Conservation (phyloP, 495 filamentous ascomycete genomes). For the Talaromyces nanjingensis region DNA sequence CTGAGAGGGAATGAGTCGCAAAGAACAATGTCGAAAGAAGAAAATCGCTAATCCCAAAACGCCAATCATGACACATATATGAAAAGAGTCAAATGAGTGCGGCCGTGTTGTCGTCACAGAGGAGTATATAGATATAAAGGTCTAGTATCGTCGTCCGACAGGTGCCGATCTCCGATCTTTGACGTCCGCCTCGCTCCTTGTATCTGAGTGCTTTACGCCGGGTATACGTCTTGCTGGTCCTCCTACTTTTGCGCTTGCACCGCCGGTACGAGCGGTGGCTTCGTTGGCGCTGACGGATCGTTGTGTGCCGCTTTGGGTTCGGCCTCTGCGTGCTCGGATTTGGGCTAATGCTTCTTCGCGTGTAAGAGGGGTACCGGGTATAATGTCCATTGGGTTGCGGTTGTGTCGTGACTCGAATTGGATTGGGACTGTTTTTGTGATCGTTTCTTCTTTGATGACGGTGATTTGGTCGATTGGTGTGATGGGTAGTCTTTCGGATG, state of each 20-base stretch:
- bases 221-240: conserved; percentile 28
- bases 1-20: not conserved
- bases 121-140: not conserved
- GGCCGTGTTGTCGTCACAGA: not conserved
- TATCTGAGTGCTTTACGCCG: conserved; percentile 24
- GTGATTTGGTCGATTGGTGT: conserved; percentile 9
- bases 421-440: conserved; percentile 29
- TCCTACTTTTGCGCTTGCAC: conserved; percentile 10
- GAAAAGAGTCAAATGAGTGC: not conserved
- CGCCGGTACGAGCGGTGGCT: conserved; percentile 20
- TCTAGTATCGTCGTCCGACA: conserved; percentile 22
- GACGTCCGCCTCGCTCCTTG: conserved; percentile 22
- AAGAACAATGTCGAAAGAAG: not conserved
- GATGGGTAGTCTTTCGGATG: conserved; percentile 13
- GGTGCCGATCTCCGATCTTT: conserved; percentile 34
- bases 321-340: conserved; percentile 40
- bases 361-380: conserved; percentile 38
- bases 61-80: not conserved
- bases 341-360: conserved; percentile 46
- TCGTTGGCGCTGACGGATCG: conserved; percentile 37
- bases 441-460: conserved; percentile 12
- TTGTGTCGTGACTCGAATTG: conserved; percentile 13
- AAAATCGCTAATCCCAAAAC: not conserved
- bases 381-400: conserved; percentile 17
- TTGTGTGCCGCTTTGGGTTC: conserved; percentile 37